phyloP scores from a whole-genome alignment of 208 protist genomes.

The Eutreptiella sp. region DNA sequence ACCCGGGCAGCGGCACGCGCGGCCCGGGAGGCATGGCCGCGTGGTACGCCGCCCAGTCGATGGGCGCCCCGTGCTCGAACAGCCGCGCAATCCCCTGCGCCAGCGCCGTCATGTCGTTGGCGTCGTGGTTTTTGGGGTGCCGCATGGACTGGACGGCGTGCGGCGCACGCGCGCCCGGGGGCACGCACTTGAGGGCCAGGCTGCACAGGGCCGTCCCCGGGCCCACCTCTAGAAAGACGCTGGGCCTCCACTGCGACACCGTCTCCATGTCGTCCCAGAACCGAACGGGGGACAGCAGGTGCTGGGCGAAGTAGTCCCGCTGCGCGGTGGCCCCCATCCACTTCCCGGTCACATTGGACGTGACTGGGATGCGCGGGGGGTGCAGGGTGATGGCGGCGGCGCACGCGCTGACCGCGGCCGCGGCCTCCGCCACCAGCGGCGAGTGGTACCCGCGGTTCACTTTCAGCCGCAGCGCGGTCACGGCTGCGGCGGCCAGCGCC shows the following conservation, averaged over 20 bases:
- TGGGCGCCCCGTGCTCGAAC: not conserved
- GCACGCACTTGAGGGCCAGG: constrained; percentile 8
- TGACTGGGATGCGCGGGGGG: not conserved
- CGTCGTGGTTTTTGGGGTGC: not conserved
- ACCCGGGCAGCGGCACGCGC: constrained; percentile 28
- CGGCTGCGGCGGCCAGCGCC: not conserved
- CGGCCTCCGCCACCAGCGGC: constrained; percentile 12
- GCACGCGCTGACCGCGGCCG: not conserved
- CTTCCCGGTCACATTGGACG: constrained; percentile 31
- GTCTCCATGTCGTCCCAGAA: constrained; percentile 13
- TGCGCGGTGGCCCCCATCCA: constrained; percentile 18
- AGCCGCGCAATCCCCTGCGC: not conserved
- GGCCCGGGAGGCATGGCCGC: not conserved
- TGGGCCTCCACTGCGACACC: not conserved
- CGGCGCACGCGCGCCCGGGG: not conserved
- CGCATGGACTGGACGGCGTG: constrained; percentile 1
- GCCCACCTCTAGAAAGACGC: constrained; percentile 34
- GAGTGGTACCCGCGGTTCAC: constrained; percentile 26
- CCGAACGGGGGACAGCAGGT: constrained; percentile 20
- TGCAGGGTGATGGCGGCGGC: too few species aligned
- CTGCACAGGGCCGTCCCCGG: constrained; percentile 15
- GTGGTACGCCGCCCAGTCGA: not conserved
- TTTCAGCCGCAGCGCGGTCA: not conserved
- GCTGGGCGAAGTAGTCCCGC: constrained; percentile 24
- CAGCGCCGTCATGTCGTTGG: constrained; percentile 7